Base-by-base conservation (phyloP, 352 stramenopile species). In the Pythium guiyangense region DNA sequence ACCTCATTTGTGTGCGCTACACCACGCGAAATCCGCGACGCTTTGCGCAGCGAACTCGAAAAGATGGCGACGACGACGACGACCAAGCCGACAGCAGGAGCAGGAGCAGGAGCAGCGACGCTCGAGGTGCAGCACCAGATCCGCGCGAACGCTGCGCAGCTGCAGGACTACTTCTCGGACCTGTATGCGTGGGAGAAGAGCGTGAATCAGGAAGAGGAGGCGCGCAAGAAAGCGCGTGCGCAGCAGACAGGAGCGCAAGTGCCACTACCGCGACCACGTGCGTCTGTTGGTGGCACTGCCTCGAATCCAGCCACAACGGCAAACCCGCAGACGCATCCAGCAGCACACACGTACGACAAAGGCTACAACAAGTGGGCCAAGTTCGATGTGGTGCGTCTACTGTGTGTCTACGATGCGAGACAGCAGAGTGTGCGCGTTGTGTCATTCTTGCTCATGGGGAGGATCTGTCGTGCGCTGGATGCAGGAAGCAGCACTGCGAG, bases 321-420 rank as follows among this genome's bases (percentile, higher is more conserved):
- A 5, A 84, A 79, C 49, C 49, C 62, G 12, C 57, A 74, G 15
- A 46, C 61, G 11, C 62, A 74, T 11, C 49, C 59, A 6, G 84
- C 86, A 49, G 71, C 69, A 6, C 90, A 97, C 46, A 94, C 86
- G 29, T 88, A 96, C 59, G 86, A 96, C 55, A 93, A 93, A 62
- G 86, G 87, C 40, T 97, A 97, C 70, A 78, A 89, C 42, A 90
- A 91, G 45, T 97, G 88, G 90, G 84, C 88, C 25, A 85, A 77
- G 35, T 97, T 97, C 54, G 86, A 97, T 40, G 82, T 92, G 51
- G 90, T 93, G 66, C 10, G 64, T 57, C 17, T 15, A 15, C 6
- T 18, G 27, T 4, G 17, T 18, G 27, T 4, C 8, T 11, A 9
- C 3, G 35, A 2, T n/a, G 18, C 17, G 18, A 42, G 31, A 26